Percentiles rank a stretch among this genome's conserved stretches.
Evolutionary conservation across 768 basidiomycete species (phyloP).

Genomic region (Suillus subalutaceus): DNA sequence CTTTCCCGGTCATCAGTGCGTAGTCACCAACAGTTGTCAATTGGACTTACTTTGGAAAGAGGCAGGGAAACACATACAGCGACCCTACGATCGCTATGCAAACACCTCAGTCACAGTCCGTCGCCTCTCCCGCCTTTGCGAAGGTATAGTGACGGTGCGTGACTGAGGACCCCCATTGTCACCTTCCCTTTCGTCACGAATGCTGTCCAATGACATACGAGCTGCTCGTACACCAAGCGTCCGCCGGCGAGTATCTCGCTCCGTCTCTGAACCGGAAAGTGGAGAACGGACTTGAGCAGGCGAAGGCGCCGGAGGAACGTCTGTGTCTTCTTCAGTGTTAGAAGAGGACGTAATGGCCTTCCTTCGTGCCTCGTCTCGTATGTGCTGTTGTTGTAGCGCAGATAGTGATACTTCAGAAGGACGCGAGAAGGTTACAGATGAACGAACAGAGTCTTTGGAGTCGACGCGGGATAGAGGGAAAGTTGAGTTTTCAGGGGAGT

Average conservation of each 20-base stretch:
- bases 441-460: constrained; percentile 48
- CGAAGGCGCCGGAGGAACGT: constrained; percentile 11
- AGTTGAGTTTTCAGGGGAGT: constrained; percentile 38
- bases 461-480: constrained; percentile 45
- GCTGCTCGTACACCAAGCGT: constrained; percentile 42
- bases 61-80: constrained; percentile 10
- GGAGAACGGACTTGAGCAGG: constrained; percentile 31
- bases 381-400: constrained; percentile 57
- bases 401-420: constrained; percentile 58
- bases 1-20: constrained; percentile 12
- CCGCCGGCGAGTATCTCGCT: constrained; percentile 44
- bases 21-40: neutral
- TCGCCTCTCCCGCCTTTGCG: constrained; percentile 44
- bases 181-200: constrained; percentile 30
- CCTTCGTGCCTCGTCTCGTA: constrained; percentile 38
- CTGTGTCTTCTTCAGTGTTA: constrained; percentile 27
- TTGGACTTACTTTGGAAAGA: constrained; percentile 22
- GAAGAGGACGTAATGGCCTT: constrained; percentile 36
- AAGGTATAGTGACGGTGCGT: constrained; percentile 37
- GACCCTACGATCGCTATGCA: constrained; percentile 20
- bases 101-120: constrained; percentile 57
- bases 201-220: constrained; percentile 49
- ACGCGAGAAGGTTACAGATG: constrained; percentile 66
- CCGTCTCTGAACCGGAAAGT: constrained; percentile 53
- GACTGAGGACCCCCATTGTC: constrained; percentile 46